Evolutionary conservation across 139 green algal species (phyloP).

Genomic region (Tetratostichococcus sp.): DNA sequence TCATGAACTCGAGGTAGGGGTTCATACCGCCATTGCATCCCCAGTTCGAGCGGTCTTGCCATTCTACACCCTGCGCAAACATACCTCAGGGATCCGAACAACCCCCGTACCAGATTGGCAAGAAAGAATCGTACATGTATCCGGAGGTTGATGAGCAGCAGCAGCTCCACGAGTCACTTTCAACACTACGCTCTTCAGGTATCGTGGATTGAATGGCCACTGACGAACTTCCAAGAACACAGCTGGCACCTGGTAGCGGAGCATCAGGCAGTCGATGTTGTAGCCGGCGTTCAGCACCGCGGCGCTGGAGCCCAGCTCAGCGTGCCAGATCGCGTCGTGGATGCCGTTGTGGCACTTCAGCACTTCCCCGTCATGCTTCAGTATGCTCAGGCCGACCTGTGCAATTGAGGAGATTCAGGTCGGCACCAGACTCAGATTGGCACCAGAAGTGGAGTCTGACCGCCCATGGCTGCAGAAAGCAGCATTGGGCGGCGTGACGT

Average conservation of each 20-base stretch:
- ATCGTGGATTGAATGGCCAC: too few relatives aligned
- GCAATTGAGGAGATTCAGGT: constrained; percentile 1
- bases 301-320: constrained; percentile 56
- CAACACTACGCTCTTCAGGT: too few relatives aligned
- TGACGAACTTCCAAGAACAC: too few relatives aligned
- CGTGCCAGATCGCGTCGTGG: constrained; percentile 41
- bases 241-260: constrained; percentile 26
- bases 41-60: neutral
- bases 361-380: constrained; percentile 34
- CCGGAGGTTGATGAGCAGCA: too few relatives aligned
- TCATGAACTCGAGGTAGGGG: neutral
- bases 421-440: too few relatives aligned
- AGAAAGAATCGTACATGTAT: too few relatives aligned
- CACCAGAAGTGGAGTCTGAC: too few relatives aligned
- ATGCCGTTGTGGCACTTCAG: constrained; percentile 51
- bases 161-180: too few relatives aligned
- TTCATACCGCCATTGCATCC: neutral
- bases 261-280: constrained; percentile 70
- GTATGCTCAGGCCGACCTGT: constrained; percentile 43
- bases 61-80: neutral
- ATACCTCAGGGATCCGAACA: too few relatives aligned
- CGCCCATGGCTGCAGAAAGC: too few relatives aligned
- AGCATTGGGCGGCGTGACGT: too few relatives aligned
- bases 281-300: constrained; percentile 61
- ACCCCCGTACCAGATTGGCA: too few relatives aligned